Evolutionary conservation across 768 basidiomycete species (phyloP).

Genomic region (Pholiota conissans): DNA sequence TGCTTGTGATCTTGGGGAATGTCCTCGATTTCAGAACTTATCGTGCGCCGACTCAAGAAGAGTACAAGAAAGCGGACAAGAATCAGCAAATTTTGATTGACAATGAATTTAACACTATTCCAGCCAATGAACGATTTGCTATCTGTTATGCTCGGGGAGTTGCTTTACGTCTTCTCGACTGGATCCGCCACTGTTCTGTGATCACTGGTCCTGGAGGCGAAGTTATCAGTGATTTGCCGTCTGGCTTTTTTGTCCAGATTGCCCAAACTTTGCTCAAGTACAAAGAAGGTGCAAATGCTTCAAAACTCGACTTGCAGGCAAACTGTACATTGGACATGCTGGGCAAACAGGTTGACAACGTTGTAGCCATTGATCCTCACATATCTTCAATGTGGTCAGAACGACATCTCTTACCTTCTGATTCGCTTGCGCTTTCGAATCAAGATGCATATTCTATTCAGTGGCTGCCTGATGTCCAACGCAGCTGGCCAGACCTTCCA

Average conservation of each 20-base stretch:
- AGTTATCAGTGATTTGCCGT: constrained; percentile 1
- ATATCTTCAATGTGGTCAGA: background rate
- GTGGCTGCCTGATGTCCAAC: background rate
- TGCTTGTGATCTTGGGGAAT: constrained; percentile 14
- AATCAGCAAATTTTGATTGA: constrained; percentile 3
- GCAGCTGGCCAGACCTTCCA: background rate
- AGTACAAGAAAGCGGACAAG: background rate
- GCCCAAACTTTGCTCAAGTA: constrained; percentile 1
- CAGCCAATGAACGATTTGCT: constrained; percentile 2
- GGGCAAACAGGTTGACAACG: background rate
- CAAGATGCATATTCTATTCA: no score
- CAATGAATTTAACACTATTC: constrained; percentile 6
- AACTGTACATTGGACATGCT: background rate
- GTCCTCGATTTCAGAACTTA: constrained; percentile 16
- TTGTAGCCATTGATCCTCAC: background rate
- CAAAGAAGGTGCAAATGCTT: constrained; percentile 3
- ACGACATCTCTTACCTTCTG: no score
- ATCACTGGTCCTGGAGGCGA: no score
- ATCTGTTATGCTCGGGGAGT: constrained; percentile 8
- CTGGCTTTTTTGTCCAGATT: constrained; percentile 8
- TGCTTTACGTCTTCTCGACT: no score
- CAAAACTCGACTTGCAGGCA: no score
- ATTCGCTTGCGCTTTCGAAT: no score
- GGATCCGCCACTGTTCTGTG: no score
- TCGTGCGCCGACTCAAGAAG: background rate